These are phyloP conservation scores for Salix viminalis DNA, from an alignment of 345 rosid genomes.

Conservation along the genomic window DNA sequence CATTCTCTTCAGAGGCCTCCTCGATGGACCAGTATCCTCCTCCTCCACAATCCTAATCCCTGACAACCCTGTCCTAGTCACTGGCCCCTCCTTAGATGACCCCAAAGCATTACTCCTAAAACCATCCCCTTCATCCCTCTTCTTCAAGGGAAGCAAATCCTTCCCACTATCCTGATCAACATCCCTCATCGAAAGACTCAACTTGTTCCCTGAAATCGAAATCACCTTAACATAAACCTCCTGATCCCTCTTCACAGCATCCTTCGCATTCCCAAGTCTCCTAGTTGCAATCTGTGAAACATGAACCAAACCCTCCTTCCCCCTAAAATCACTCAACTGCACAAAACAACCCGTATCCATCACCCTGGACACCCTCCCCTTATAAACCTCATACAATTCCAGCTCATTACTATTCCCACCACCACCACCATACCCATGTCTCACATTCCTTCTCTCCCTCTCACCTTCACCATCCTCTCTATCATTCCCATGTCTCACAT, in stretches of 20 bases:
- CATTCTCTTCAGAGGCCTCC: conserved; percentile 80
- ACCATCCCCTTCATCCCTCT: conserved; percentile 45
- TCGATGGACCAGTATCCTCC: conserved; percentile 41
- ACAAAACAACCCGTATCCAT: conserved; percentile 87
- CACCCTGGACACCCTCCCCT: conserved; percentile 75
- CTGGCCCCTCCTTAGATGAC: conserved; percentile 49
- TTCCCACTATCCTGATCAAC: conserved; percentile 80
- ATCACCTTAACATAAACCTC: conserved; percentile 78
- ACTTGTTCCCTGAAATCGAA: conserved; percentile 53
- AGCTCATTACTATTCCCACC: conserved; percentile 39
- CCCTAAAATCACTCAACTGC: conserved; percentile 64
- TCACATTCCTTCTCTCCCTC: not conserved
- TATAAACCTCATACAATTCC: conserved; percentile 68
- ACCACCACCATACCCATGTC: not conserved
- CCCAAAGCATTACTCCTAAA: conserved; percentile 51
- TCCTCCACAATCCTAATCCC: conserved; percentile 71
- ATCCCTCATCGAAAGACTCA: conserved; percentile 74
- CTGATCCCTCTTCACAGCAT: conserved; percentile 68
- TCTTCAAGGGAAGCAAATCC: conserved; percentile 76
- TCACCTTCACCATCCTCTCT: conserved; percentile 6
- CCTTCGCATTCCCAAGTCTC: conserved; percentile 53
- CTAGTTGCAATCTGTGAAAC: conserved; percentile 75
- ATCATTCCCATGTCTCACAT: conserved; percentile 11
- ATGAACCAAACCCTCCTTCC: conserved; percentile 91
- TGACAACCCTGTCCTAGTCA: conserved; percentile 60